Percentiles rank a stretch among this genome's conserved stretches.
These are phyloP conservation scores for Pythium periplocum DNA, from an alignment of 352 stramenopile species.

Conservation along the genomic window DNA sequence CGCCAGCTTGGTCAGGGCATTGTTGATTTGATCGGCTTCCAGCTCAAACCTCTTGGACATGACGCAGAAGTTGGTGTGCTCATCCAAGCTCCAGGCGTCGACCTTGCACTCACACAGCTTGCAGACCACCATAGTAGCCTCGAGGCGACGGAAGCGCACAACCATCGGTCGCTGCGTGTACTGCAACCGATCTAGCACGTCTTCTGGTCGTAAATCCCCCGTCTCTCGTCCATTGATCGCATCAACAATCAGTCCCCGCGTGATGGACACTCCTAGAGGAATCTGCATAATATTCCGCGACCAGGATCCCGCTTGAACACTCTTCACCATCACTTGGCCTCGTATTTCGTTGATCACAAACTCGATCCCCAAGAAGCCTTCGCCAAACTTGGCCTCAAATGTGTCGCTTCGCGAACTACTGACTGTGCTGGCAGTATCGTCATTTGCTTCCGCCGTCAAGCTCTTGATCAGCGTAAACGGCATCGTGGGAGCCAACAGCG, in stretches of 20 bases:
- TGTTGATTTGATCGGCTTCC: constrained; percentile 76
- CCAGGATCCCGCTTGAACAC: constrained; percentile 32
- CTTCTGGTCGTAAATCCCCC: constrained; percentile 22
- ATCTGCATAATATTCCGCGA: constrained; percentile 34
- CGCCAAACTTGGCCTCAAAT: constrained; percentile 69
- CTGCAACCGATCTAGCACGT: constrained; percentile 66
- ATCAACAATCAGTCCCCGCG: constrained; percentile 53
- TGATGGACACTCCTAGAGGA: constrained; percentile 31
- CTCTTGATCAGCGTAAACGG: background rate
- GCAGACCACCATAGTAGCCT: constrained; percentile 51
- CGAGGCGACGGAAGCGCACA: constrained; percentile 49
- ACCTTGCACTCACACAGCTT: constrained; percentile 80
- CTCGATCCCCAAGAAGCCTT: constrained; percentile 69
- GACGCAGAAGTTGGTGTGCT: constrained; percentile 79
- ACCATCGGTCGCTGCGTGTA: constrained; percentile 50
- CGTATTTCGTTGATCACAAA: constrained; percentile 50
- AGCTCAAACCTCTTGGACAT: constrained; percentile 73
- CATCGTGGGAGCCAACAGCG: background rate
- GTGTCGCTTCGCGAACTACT: constrained; percentile 22
- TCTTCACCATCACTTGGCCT: constrained; percentile 63
- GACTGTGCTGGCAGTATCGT: background rate
- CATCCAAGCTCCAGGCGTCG: constrained; percentile 52
- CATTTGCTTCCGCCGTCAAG: background rate
- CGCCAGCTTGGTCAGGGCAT: constrained; percentile 43
- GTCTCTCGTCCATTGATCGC: constrained; percentile 52